Evolutionary conservation across 2,329 filamentous ascomycete species (phyloP).

Genomic region (Berkeleyomyces basicola): DNA sequence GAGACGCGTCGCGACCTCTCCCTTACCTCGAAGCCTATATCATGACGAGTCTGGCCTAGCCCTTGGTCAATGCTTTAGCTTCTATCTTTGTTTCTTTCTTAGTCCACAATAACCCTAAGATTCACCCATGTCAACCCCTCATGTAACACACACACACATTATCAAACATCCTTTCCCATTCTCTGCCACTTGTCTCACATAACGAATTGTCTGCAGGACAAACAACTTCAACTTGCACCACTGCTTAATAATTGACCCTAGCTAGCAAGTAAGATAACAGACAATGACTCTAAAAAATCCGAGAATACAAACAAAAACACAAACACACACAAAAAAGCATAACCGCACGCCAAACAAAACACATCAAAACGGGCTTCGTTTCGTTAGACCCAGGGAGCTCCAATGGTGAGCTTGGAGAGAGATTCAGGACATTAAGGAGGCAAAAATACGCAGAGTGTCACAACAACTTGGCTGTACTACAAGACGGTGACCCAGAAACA

Average conservation of each 20-base stretch:
- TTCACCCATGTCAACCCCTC: neutral
- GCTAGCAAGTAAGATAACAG: neutral
- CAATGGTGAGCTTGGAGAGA: too few relatives aligned
- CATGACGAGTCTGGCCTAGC: neutral
- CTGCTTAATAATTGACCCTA: too few relatives aligned
- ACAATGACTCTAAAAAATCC: neutral
- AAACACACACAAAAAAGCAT: neutral
- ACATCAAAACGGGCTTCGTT: too few relatives aligned
- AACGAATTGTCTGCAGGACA: too few relatives aligned
- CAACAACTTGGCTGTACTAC: too few relatives aligned
- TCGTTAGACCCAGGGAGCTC: too few relatives aligned
- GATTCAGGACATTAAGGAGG: too few relatives aligned
- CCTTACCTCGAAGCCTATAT: neutral
- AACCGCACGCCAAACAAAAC: too few relatives aligned
- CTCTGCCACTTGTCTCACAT: neutral
- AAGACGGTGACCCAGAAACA: too few relatives aligned
- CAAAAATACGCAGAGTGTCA: too few relatives aligned
- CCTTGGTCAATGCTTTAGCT: neutral
- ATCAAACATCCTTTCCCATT: neutral
- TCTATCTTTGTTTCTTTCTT: neutral
- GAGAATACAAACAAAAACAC: neutral
- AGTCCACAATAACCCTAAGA: neutral
- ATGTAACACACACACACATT: neutral
- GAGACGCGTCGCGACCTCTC: neutral
- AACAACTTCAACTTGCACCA: too few relatives aligned